A percentile compares a stretch with the other conserved stretches of the same genome.
Conservation (phyloP, 306 rosid genomes). For the Crotalaria pallida region DNA sequence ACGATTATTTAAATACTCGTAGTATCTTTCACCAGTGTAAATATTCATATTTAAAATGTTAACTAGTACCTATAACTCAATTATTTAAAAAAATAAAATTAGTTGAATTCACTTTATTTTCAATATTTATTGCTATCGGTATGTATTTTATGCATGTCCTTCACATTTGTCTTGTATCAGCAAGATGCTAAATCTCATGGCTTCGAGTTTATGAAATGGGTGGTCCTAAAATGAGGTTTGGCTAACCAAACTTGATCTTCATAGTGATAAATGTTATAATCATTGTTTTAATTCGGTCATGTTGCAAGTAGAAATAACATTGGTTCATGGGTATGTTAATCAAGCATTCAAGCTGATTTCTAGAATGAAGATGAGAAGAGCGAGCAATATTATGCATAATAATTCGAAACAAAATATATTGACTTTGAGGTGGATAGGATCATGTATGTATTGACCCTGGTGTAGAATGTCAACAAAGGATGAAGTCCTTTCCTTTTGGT, state of each 20-base stretch:
- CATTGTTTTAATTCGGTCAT: not conserved
- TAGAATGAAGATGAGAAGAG: not conserved
- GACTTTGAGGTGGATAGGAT: conserved; percentile 5
- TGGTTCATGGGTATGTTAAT: not conserved
- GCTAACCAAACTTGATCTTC: not conserved
- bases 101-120: not conserved
- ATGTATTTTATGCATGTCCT: not conserved
- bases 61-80: too few relatives aligned
- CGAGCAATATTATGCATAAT: not conserved
- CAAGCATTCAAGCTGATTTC: not conserved
- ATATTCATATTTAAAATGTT: not conserved
- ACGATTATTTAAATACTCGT: not conserved
- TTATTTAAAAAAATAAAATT: too few relatives aligned
- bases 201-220: not conserved
- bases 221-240: conserved; percentile 21
- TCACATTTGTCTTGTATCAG: not conserved
- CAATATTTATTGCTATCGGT: too few relatives aligned
- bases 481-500: not conserved
- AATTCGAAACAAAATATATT: not conserved
- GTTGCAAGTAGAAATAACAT: not conserved
- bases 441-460: conserved; percentile 15
- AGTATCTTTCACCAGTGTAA: not conserved
- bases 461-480: conserved; percentile 21
- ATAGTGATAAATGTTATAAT: not conserved
- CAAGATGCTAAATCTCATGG: not conserved